Conservation (phyloP, 257 asterid genomes). For the Ocimum tenuiflorum region DNA sequence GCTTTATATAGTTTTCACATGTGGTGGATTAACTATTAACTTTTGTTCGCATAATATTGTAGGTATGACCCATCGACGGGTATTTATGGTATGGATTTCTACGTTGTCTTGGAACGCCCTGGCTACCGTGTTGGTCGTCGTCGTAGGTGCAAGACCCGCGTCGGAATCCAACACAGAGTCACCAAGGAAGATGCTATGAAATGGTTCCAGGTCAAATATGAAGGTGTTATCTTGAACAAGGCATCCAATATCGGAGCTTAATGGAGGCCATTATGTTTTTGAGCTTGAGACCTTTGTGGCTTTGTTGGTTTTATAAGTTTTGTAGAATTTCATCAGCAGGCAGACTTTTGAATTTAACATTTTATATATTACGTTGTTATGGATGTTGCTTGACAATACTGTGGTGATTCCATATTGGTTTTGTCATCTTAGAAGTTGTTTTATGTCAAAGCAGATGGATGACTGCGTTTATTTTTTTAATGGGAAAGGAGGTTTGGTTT, state of each 20-base stretch:
- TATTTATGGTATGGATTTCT: slow-evolving; percentile 45
- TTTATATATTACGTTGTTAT: neutral
- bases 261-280: neutral
- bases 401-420: neutral
- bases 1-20: too few species aligned
- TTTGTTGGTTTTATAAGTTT: slow-evolving; percentile 12
- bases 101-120: slow-evolving; percentile 40
- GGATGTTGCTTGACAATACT: neutral
- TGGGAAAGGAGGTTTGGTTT: too few species aligned
- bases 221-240: slow-evolving; percentile 46
- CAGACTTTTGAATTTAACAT: slow-evolving; percentile 3
- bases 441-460: neutral
- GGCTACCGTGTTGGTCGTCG: slow-evolving; percentile 47
- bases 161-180: slow-evolving; percentile 44
- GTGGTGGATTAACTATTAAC: neutral
- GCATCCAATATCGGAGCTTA: slow-evolving; percentile 30
- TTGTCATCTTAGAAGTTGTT: neutral
- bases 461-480: too few species aligned
- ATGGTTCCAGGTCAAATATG: slow-evolving; percentile 44
- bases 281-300: neutral
- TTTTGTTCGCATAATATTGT: neutral
- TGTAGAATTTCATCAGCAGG: slow-evolving; percentile 23
- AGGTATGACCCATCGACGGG: slow-evolving; percentile 49
- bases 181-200: slow-evolving; percentile 42
- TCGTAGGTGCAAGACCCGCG: slow-evolving; percentile 47